These are phyloP conservation scores for Aureobasidium sp. DNA, from an alignment of 2,329 filamentous ascomycete genomes.

Conservation along the genomic window DNA sequence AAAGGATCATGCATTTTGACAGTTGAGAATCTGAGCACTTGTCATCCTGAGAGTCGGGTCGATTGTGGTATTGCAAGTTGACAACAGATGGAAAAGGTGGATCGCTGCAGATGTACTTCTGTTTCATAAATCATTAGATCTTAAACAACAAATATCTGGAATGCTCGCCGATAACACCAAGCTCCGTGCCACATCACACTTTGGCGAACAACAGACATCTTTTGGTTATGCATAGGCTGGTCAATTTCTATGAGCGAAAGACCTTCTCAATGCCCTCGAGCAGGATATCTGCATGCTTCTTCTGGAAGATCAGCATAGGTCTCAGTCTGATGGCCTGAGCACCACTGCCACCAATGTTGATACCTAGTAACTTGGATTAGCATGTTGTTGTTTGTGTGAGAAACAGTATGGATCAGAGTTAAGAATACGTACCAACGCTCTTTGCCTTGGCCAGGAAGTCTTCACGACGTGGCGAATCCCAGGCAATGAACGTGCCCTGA, in stretches of 20 bases:
- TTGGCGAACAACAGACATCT: background rate
- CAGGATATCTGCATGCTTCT: slow-evolving; percentile 77
- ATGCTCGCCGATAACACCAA: background rate
- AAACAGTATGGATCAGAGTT: too few relatives aligned
- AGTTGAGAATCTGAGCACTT: background rate
- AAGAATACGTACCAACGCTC: slow-evolving; percentile 46
- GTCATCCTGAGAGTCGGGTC: background rate
- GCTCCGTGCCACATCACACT: background rate
- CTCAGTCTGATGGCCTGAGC: slow-evolving; percentile 64
- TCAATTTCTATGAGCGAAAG: background rate
- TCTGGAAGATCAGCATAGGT: slow-evolving; percentile 85
- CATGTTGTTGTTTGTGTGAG: background rate
- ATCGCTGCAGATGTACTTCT: background rate
- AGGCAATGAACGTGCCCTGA: slow-evolving; percentile 83
- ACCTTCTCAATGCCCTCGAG: slow-evolving; percentile 35
- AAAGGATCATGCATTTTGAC: too few relatives aligned
- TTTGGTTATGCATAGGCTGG: background rate
- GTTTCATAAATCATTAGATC: background rate
- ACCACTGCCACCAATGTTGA: slow-evolving; percentile 80
- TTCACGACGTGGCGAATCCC: slow-evolving; percentile 71
- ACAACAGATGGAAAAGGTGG: background rate
- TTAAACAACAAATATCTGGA: background rate
- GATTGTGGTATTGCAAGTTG: background rate
- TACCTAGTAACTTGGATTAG: slow-evolving; percentile 16
- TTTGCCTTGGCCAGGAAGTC: slow-evolving; percentile 71